Evolutionary conservation across 495 filamentous ascomycete genomes (phyloP).

Genomic region (Astrothelium subdiscretum): DNA sequence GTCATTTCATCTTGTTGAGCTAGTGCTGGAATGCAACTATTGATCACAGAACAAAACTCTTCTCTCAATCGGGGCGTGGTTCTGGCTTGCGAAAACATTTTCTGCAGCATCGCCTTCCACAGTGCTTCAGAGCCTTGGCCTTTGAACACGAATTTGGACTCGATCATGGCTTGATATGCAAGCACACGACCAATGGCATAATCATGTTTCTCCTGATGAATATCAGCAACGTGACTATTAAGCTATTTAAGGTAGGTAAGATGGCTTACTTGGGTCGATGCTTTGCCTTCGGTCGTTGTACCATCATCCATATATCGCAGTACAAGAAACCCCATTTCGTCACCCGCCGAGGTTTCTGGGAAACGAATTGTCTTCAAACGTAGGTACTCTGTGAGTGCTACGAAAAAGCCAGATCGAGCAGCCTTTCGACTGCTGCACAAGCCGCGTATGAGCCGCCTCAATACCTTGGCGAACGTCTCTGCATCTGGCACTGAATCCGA

Average conservation of each 20-base stretch:
- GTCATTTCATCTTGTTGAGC: constrained; percentile 32
- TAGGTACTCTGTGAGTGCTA: constrained; percentile 76
- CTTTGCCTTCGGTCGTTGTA: constrained; percentile 51
- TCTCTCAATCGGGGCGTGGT: constrained; percentile 80
- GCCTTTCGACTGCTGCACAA: constrained; percentile 85
- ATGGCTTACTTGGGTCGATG: constrained; percentile 46
- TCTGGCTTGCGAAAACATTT: constrained; percentile 44
- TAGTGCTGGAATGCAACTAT: constrained; percentile 56
- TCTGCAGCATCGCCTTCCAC: constrained; percentile 52
- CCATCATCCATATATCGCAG: constrained; percentile 48
- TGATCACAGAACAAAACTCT: constrained; percentile 30
- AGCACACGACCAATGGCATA: constrained; percentile 77
- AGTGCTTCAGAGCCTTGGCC: constrained; percentile 34
- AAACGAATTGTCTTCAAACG: constrained; percentile 33
- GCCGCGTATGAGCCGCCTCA: constrained; percentile 67
- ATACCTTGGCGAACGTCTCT: constrained; percentile 21
- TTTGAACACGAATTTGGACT: constrained; percentile 58
- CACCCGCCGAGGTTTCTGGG: background rate
- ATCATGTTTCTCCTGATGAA: constrained; percentile 65
- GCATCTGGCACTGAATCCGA: constrained; percentile 12
- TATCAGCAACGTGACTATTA: constrained; percentile 2
- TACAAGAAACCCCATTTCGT: constrained; percentile 30
- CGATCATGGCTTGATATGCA: constrained; percentile 72
- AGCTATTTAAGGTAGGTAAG: background rate
- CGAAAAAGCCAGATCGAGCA: constrained; percentile 78